Percentiles rank a stretch among this genome's conserved stretches.
Evolutionary conservation across 805 yeast species (phyloP).

Genomic region (Jamesozyma hellenica): DNA sequence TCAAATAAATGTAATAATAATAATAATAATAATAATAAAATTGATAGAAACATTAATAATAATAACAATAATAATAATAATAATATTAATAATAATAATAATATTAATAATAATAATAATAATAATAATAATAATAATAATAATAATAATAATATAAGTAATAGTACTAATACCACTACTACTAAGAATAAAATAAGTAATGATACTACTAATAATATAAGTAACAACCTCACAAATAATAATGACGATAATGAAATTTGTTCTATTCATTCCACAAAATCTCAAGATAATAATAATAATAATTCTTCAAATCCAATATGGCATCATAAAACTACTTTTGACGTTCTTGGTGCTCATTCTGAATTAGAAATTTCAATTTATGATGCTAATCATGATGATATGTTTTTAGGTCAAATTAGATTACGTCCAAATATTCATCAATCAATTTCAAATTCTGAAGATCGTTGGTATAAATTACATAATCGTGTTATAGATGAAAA

Average conservation of each 20-base stretch:
- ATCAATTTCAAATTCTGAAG: conserved; percentile 32
- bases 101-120: conserved; percentile 2
- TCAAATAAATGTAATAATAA: conserved; percentile 23
- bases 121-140: conserved; percentile 2
- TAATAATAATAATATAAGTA: conserved; percentile 1
- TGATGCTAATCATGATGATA: conserved; percentile 73
- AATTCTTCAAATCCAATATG: conserved; percentile 54
- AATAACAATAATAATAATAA: conserved; percentile 1
- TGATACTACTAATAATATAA: conserved; percentile 1
- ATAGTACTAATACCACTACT: not conserved
- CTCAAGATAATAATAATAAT: conserved; percentile 2
- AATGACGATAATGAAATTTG: conserved; percentile 5
- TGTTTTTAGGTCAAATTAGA: conserved; percentile 77
- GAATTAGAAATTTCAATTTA: conserved; percentile 86
- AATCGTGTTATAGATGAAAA: conserved; percentile 68
- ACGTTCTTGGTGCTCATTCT: conserved; percentile 74
- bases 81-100: conserved; percentile 1
- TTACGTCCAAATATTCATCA: conserved; percentile 47
- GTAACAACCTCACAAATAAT: conserved; percentile 2
- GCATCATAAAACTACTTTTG: conserved; percentile 90
- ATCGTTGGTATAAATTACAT: conserved; percentile 65
- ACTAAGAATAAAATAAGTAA: conserved; percentile 1
- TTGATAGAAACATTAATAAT: conserved; percentile 1
- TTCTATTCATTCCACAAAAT: conserved; percentile 5
- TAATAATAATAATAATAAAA: not conserved